Evolutionary conservation across 768 basidiomycete species (phyloP), one percentile per base, ranked within the genome.

Genomic region (Phanerochaete carnosa): DNA sequence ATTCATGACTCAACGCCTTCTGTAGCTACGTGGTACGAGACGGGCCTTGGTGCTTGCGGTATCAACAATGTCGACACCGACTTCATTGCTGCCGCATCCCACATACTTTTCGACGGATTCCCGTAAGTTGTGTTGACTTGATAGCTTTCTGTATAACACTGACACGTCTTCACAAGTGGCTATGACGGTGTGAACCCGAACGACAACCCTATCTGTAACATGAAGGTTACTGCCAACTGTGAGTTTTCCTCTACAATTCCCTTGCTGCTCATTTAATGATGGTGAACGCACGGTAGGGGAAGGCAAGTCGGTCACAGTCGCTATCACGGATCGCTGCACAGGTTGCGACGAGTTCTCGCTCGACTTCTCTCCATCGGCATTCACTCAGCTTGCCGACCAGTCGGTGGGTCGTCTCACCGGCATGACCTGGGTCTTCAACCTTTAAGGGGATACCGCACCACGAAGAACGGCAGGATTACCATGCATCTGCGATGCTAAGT

Each of bases 141-240:
- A 23, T 57, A 13, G 22, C 47, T 3, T 22, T 13, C 12, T 59
- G n/a, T 29, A 11, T 33, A 28, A 52, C 15, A 29, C 19, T 55
- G 25, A 57, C 56, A 37, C 39, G 8, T 55, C 9, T 39, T 9
- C 32, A 55, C 28, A 60, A 90, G 88, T 47, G 81, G 78, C 11
- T 88, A 84, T 69, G 55, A 72, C 19, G 80, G 81, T 26, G 76
- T 53, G 6, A 84, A 94, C 77, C 88, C 91, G 28, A 94, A 93
- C 72, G 67, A 63, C 58, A 92, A 94, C 76, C 90, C 92, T 33
- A 70, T 94, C 57, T 94, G 92, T 69, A 74, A 75, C 65, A 78
- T 73, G 66, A 64, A 74, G 57, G 73, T 89, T 58, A 66, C 23
- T 0, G 74, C 74, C 9, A 62, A 23, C 5, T 90, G 89, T 89